phyloP scores from a whole-genome alignment of 2,329 filamentous ascomycete genomes.

The Ploettnerulaceae sp. region DNA sequence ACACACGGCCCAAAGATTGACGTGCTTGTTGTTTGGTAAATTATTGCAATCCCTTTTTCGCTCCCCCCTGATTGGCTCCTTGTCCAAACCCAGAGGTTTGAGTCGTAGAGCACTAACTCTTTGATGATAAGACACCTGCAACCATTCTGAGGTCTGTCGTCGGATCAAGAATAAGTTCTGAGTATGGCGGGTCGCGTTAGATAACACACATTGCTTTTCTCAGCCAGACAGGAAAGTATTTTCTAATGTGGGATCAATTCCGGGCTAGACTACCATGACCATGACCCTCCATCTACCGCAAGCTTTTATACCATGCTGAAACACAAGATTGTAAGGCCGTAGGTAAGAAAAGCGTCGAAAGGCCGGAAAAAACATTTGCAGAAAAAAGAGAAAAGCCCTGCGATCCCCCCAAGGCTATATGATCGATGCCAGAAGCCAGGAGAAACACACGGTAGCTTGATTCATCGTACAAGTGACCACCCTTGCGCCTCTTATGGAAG shows the following conservation, averaged over 20 bases:
- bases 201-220: too few relatives aligned
- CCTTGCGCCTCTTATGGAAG: constrained; percentile 35
- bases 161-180: too few relatives aligned
- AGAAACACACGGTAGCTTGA: constrained; percentile 27
- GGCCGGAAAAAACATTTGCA: constrained; percentile 26
- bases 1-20: too few relatives aligned
- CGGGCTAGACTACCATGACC: constrained; percentile 35
- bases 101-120: too few relatives aligned
- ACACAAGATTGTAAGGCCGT: constrained; percentile 33
- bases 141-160: too few relatives aligned
- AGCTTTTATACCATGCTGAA: constrained; percentile 36
- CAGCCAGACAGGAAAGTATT: constrained; percentile 14
- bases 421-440: constrained; percentile 29
- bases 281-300: constrained; percentile 34
- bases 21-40: too few relatives aligned
- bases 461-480: constrained; percentile 36
- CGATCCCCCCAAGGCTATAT: constrained; percentile 24
- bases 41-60: too few relatives aligned
- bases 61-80: too few relatives aligned
- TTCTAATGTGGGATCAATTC: constrained; percentile 37
- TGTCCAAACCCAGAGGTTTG: too few relatives aligned
- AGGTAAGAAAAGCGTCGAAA: constrained; percentile 30
- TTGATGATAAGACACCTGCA: too few relatives aligned
- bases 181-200: too few relatives aligned
- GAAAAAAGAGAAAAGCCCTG: constrained; percentile 25